Conservation (phyloP, 2,329 filamentous ascomycete species). For the Diplodia corticola region DNA sequence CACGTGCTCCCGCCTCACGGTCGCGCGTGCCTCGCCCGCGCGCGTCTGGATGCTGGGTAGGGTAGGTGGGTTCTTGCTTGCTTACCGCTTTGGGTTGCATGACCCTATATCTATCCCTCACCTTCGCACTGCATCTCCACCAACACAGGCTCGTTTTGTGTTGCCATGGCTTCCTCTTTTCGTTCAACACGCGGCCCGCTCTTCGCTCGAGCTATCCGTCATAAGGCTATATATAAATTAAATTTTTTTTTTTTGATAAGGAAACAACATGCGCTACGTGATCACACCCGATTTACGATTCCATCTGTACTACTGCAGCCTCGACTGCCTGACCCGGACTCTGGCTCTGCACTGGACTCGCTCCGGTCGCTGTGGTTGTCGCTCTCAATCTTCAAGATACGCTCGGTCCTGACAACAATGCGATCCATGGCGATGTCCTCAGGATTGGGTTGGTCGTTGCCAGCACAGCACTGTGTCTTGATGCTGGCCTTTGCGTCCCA, state of each 20-base stretch:
- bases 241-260: too few species aligned
- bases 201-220: neutral
- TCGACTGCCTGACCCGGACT: neutral
- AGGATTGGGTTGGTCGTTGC: neutral
- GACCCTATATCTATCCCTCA: too few species aligned
- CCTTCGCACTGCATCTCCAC: too few species aligned
- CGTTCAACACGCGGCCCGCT: too few species aligned
- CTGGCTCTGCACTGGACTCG: neutral
- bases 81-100: neutral
- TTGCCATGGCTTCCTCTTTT: neutral
- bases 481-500: constrained; percentile 15
- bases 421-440: constrained; percentile 11
- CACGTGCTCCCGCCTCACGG: constrained; percentile 7
- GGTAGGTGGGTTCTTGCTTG: too few species aligned
- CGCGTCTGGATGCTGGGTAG: neutral
- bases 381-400: constrained; percentile 14
- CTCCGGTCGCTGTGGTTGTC: constrained; percentile 7
- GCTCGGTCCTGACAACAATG: constrained; percentile 18
- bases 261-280: neutral
- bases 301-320: constrained; percentile 3
- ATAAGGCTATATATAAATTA: neutral
- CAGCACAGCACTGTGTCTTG: constrained; percentile 14
- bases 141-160: too few species aligned
- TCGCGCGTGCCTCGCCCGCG: neutral
- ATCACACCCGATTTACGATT: constrained; percentile 7